phyloP scores from a whole-genome alignment of 805 yeast species.

The Barnettozyma vustinii region DNA sequence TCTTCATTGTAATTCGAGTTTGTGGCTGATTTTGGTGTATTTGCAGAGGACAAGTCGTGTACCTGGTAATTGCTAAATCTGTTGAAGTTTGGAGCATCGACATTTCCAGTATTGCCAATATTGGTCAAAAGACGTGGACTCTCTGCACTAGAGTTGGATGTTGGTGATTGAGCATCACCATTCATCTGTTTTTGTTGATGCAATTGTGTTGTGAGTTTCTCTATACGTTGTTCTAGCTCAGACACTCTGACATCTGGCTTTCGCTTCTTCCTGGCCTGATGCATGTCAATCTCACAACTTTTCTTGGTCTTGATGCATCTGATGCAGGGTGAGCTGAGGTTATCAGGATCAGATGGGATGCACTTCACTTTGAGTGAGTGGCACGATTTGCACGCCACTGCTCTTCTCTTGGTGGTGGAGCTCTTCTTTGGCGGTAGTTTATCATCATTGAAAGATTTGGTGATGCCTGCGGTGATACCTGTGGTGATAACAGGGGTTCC shows the following conservation, averaged over 20 bases:
- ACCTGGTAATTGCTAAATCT: background rate
- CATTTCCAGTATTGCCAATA: background rate
- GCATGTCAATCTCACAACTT: conserved; percentile 61
- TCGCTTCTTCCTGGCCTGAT: conserved; percentile 48
- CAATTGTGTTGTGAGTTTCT: conserved; percentile 19
- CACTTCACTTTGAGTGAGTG: conserved; percentile 82
- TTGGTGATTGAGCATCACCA: conserved; percentile 7
- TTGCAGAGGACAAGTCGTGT: background rate
- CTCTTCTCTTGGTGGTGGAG: conserved; percentile 18
- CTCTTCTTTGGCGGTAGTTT: background rate
- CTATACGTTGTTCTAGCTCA: conserved; percentile 28
- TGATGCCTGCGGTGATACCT: background rate
- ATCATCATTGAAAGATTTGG: background rate
- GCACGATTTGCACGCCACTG: conserved; percentile 68
- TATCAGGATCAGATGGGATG: conserved; percentile 56
- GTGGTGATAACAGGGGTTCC: background rate
- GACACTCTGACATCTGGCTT: conserved; percentile 28
- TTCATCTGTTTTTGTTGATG: conserved; percentile 6
- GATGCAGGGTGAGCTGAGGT: conserved; percentile 62
- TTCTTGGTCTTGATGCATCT: conserved; percentile 64
- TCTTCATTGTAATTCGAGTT: conserved; percentile 10
- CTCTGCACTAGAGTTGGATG: conserved; percentile 3
- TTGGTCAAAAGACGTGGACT: conserved; percentile 5
- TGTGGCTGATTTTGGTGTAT: background rate
- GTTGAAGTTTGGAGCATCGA: conserved; percentile 4